A percentile compares a stretch with the other conserved stretches of the same genome.
phyloP scores from a whole-genome alignment of 495 filamentous ascomycete genomes.

The Neurospora africana region DNA sequence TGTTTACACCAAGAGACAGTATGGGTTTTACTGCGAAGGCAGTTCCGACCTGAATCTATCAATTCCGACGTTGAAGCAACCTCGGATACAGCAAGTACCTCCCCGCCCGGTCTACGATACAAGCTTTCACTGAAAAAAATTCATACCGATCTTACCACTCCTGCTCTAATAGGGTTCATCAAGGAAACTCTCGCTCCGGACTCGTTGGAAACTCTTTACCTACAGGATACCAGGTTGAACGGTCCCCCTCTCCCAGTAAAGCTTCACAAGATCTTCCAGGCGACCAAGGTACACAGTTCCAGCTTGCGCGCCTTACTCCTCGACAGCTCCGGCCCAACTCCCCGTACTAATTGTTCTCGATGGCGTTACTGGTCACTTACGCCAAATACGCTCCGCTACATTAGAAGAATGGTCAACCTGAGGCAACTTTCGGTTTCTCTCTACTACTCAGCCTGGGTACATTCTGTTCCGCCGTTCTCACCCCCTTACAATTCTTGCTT shows the following conservation, averaged over 20 bases:
- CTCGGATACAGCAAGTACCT: constrained; percentile 10
- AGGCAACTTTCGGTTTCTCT: constrained; percentile 68
- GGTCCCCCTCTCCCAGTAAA: constrained; percentile 46
- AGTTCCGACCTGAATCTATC: constrained; percentile 50
- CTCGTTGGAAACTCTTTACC: constrained; percentile 69
- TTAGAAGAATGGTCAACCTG: constrained; percentile 71
- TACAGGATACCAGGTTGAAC: constrained; percentile 58
- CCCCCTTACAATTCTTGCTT: constrained; percentile 6
- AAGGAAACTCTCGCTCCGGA: constrained; percentile 80
- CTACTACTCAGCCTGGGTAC: constrained; percentile 81
- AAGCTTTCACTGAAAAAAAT: constrained; percentile 66
- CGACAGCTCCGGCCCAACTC: constrained; percentile 44
- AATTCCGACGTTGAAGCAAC: constrained; percentile 16
- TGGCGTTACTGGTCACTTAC: constrained; percentile 72
- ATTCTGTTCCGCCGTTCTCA: constrained; percentile 15
- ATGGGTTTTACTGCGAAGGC: constrained; percentile 67
- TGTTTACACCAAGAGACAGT: constrained; percentile 70
- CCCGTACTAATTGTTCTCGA: constrained; percentile 26
- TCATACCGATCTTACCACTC: constrained; percentile 73
- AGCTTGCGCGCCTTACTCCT: constrained; percentile 72
- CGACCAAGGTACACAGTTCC: constrained; percentile 58
- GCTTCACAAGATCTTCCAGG: constrained; percentile 64
- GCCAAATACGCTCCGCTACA: constrained; percentile 61
- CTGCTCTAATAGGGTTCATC: constrained; percentile 68
- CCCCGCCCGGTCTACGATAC: constrained; percentile 41